Evolutionary conservation across 1,139 yeast species (phyloP).

Genomic region (Petasospora fabianii): DNA sequence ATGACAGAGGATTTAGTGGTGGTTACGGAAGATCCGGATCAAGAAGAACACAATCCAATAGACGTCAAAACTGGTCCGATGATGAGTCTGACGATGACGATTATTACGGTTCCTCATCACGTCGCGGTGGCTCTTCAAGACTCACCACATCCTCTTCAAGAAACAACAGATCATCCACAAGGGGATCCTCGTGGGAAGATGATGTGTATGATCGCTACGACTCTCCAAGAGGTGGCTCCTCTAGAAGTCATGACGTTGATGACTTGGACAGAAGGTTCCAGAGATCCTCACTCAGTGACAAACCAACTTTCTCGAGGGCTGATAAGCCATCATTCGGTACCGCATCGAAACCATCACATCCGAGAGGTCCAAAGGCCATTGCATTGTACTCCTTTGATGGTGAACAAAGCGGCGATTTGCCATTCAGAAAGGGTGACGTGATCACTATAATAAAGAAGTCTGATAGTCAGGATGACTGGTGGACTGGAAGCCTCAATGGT

Average conservation of each 20-base stretch:
- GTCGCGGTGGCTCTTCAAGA: conserved; percentile 31
- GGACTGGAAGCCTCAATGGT: conserved; percentile 91
- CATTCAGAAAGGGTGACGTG: conserved; percentile 94
- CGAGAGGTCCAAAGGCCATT: conserved; percentile 70
- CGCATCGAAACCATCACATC: conserved; percentile 27
- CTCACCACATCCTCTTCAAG: conserved; percentile 27
- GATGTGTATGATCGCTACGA: conserved; percentile 62
- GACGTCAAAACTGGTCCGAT: conserved; percentile 21
- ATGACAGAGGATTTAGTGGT: conserved; percentile 30
- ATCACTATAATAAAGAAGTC: conserved; percentile 82
- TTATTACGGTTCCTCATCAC: conserved; percentile 28
- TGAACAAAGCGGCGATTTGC: conserved; percentile 85
- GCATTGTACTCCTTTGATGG: conserved; percentile 88
- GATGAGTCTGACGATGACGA: conserved; percentile 27
- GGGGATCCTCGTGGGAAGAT: conserved; percentile 71
- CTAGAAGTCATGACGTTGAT: conserved; percentile 27
- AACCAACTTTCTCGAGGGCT: conserved; percentile 39
- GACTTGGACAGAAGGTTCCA: conserved; percentile 34
- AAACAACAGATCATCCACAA: conserved; percentile 23
- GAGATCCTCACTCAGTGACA: conserved; percentile 28
- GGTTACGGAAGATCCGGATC: conserved; percentile 13
- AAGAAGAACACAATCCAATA: conserved; percentile 7
- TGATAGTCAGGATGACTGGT: conserved; percentile 93
- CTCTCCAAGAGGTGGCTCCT: conserved; percentile 8
- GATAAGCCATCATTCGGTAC: conserved; percentile 41